phyloP scores from a whole-genome alignment of 202 grass and related monocot genomes.

The Musa balbisiana region DNA sequence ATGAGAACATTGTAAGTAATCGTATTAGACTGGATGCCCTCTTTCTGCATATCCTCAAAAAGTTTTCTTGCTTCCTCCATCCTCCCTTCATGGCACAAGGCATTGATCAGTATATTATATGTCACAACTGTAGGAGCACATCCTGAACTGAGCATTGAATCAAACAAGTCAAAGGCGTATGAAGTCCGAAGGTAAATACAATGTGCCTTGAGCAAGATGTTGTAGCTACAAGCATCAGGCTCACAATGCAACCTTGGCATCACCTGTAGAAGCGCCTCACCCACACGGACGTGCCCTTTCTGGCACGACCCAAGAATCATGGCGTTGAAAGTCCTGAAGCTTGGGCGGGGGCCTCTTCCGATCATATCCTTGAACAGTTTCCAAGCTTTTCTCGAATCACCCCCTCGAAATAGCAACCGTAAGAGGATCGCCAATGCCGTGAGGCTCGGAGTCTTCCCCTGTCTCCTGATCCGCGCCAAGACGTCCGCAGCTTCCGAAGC shows the following conservation, averaged over 20 bases:
- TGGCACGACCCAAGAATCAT: slow-evolving; percentile 80
- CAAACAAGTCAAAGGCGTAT: slow-evolving; percentile 58
- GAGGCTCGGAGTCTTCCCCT: slow-evolving; percentile 33
- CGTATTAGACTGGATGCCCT: slow-evolving; percentile 47
- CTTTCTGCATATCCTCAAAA: slow-evolving; percentile 50
- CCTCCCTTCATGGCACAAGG: slow-evolving; percentile 44
- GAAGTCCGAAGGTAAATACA: slow-evolving; percentile 39
- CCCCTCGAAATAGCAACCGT: slow-evolving; percentile 37
- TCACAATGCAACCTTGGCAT: slow-evolving; percentile 48
- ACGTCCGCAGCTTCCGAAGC: slow-evolving; percentile 41
- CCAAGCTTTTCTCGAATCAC: slow-evolving; percentile 54
- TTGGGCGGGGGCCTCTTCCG: slow-evolving; percentile 39
- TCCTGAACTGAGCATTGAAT: slow-evolving; percentile 38
- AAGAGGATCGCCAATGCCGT: slow-evolving; percentile 43
- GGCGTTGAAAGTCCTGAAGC: slow-evolving; percentile 44
- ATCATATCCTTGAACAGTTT: slow-evolving; percentile 82
- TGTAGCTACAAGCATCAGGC: slow-evolving; percentile 53
- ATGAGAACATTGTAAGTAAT: slow-evolving; percentile 80
- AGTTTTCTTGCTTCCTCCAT: slow-evolving; percentile 57
- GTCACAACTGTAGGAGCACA: slow-evolving; percentile 41
- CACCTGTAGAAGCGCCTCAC: slow-evolving; percentile 33
- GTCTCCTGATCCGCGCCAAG: slow-evolving; percentile 26
- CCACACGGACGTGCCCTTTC: slow-evolving; percentile 34
- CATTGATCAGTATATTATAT: slow-evolving; percentile 73
- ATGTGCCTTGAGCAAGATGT: slow-evolving; percentile 76